Evolutionary conservation across 805 yeast species (phyloP), one percentile per base, ranked within the genome.

Genomic region (Metschnikowia aberdeeniae): DNA sequence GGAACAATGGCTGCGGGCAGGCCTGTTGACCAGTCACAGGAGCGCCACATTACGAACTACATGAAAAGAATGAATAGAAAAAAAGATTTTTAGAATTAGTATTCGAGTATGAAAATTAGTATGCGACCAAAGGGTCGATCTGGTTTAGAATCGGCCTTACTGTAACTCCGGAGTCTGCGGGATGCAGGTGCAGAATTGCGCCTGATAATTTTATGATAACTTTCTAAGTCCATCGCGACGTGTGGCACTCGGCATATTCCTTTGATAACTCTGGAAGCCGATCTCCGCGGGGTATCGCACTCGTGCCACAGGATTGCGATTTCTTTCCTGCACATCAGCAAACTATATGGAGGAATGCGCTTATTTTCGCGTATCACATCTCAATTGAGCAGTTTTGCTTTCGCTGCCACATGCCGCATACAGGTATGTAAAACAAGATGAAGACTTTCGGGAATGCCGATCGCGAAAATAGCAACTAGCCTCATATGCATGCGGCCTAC

Each of bases 271-370:
- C n/a, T n/a, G n/a, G n/a, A 4, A 3, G 32, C 24, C 40, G 26
- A 12, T 17, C 26, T 24, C 14, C 40, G 40, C 40, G 40, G 33
- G 40, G 32, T 36, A 36, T 14, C 40, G 26, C 38, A 13, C 40
- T 10, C 24, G 9, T 7, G 24, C 32, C 32, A 27, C 29, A 27
- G n/a, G 26, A 24, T 24, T 14, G 30, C 30, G 26, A 5, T 24
- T 35, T 11, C 24, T 36, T 36, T 20, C 24, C 26, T 19, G 33
- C 13, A 14, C 19, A 12, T 20, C 6, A 28, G 20, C 30, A 32
- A 30, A 17, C 27, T 19, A 17, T 28, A 19, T 19, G 17, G 26
- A 17, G 12, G 30, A 37, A 19, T 19, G 19, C 33, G 34, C 34
- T 12, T 7, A 12, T 36, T 11, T 12, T 28, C 11, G 8, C n/a